phyloP scores from a whole-genome alignment of 148 eudicot genomes.

The Polygonum aviculare region DNA sequence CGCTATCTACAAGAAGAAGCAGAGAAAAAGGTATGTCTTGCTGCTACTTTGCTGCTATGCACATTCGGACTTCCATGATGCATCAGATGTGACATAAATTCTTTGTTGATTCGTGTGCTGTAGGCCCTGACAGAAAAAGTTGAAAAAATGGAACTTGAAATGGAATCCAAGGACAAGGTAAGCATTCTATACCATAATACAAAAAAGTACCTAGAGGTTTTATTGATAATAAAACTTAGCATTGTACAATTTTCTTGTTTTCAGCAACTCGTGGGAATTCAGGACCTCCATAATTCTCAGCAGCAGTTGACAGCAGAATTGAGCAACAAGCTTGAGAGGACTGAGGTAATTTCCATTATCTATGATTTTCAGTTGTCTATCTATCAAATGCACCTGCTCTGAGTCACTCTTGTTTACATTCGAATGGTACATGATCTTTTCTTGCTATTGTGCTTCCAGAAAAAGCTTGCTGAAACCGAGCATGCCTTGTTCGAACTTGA shows the following conservation, averaged over 20 bases:
- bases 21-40: conserved; percentile 60
- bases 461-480: conserved; percentile 86
- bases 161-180: conserved; percentile 87
- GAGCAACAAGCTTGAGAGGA: conserved; percentile 70
- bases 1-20: conserved; percentile 92
- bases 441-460: conserved; percentile 39
- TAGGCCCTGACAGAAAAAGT: conserved; percentile 90
- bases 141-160: conserved; percentile 80
- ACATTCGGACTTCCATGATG: background rate
- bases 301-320: conserved; percentile 66
- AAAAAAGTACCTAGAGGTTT: background rate
- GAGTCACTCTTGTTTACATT: background rate
- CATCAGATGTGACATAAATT: conserved; percentile 13
- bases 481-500: conserved; percentile 80
- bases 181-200: background rate
- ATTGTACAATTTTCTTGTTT: conserved; percentile 13
- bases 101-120: conserved; percentile 10
- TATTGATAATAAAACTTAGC: conserved; percentile 4
- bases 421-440: conserved; percentile 7
- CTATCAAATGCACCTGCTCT: background rate
- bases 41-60: background rate
- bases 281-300: conserved; percentile 73
- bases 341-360: conserved; percentile 50
- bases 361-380: background rate
- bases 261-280: conserved; percentile 77